A percentile compares a stretch with the other conserved stretches of the same genome.
Evolutionary conservation across 106 monocot species (phyloP).

Genomic region (Posidonia australis): DNA sequence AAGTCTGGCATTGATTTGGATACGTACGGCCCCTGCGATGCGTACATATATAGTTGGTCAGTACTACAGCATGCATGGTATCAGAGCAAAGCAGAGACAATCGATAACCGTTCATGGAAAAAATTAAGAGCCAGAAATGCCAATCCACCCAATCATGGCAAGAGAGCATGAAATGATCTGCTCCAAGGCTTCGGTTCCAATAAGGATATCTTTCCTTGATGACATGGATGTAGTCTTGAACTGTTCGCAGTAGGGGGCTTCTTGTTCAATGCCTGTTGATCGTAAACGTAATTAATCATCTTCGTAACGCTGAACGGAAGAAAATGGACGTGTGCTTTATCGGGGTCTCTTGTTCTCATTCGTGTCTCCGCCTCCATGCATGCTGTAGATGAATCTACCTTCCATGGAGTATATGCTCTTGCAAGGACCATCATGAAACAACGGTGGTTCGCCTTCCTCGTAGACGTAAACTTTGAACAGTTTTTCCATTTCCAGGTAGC

Average conservation of each 20-base stretch:
- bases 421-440: constrained; percentile 65
- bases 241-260: not conserved
- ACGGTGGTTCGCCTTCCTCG: constrained; percentile 57
- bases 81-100: not conserved
- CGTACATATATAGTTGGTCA: not conserved
- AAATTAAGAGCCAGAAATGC: not conserved
- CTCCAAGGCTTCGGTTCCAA: constrained; percentile 17
- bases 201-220: constrained; percentile 6
- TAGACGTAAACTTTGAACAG: constrained; percentile 50
- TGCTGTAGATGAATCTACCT: constrained; percentile 49
- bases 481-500: constrained; percentile 50
- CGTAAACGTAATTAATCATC: constrained; percentile 42
- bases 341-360: constrained; percentile 40
- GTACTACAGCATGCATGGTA: not conserved
- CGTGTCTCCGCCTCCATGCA: constrained; percentile 47
- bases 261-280: not conserved
- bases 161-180: constrained; percentile 24
- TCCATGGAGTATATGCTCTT: constrained; percentile 57
- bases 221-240: constrained; percentile 6
- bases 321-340: constrained; percentile 44
- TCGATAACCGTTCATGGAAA: not conserved
- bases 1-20: constrained; percentile 29
- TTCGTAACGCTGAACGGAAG: constrained; percentile 53
- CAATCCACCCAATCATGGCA: constrained; percentile 38
- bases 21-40: constrained; percentile 52